A percentile compares a stretch with the other conserved stretches of the same genome.
These are phyloP conservation scores for Metschnikowia shivogae DNA, from an alignment of 805 yeast genomes.

Conservation along the genomic window DNA sequence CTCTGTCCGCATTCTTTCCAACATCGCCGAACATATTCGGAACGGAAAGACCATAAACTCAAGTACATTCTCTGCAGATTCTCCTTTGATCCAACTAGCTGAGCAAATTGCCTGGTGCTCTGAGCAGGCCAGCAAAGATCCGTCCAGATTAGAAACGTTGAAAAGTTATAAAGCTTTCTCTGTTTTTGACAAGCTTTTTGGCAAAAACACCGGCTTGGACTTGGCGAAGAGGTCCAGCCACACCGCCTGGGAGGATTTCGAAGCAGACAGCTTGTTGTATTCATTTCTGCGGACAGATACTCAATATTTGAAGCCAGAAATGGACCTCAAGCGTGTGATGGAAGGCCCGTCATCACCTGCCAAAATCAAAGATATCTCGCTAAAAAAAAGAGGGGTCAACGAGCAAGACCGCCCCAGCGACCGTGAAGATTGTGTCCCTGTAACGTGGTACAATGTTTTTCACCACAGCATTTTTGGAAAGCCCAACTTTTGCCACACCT, in stretches of 20 bases:
- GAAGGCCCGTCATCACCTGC: background rate
- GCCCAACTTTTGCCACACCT: conserved; percentile 32
- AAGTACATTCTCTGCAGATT: background rate
- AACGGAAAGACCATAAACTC: conserved; percentile 1
- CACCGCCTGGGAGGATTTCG: background rate
- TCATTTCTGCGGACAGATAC: conserved; percentile 13
- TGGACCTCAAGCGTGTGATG: background rate
- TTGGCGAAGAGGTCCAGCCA: background rate
- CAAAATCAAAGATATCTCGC: background rate
- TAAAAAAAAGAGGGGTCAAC: background rate
- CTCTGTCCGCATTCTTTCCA: background rate
- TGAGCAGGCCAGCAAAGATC: background rate
- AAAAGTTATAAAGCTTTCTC: background rate
- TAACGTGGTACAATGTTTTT: conserved; percentile 51
- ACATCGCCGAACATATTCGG: conserved; percentile 2
- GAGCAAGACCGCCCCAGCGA: background rate
- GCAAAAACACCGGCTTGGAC: background rate
- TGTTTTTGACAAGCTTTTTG: conserved; percentile 2
- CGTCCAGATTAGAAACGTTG: background rate
- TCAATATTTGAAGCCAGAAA: background rate
- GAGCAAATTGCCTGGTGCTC: background rate
- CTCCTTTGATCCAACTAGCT: background rate
- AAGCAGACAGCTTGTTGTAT: conserved; percentile 1
- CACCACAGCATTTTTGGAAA: conserved; percentile 49
- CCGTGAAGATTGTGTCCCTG: conserved; percentile 38